phyloP scores from a whole-genome alignment of 225 moss, liverwort and hornwort species.

The Takakia lepidozioides region DNA sequence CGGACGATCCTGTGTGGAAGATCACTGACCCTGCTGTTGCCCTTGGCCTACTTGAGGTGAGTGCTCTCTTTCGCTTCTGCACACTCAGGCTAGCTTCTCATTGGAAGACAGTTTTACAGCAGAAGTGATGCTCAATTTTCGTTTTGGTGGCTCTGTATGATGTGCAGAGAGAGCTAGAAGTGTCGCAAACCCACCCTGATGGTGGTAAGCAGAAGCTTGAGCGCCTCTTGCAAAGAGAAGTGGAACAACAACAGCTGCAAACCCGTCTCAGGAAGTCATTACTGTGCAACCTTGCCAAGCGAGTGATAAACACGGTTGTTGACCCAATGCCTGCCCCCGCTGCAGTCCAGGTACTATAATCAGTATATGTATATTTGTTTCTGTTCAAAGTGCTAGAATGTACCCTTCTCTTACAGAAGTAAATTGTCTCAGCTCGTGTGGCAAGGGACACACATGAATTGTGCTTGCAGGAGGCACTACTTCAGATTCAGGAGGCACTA shows the following conservation, averaged over 20 bases:
- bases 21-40: conserved; percentile 74
- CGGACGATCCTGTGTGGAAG: conserved; percentile 68
- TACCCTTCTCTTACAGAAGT: neutral
- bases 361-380: neutral
- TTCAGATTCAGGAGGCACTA: too few relatives aligned
- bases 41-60: conserved; percentile 86
- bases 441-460: neutral
- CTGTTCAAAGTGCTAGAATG: neutral
- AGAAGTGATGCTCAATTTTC: too few relatives aligned
- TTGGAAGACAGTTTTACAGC: too few relatives aligned
- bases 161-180: conserved; percentile 39
- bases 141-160: neutral
- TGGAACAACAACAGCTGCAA: conserved; percentile 37
- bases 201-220: conserved; percentile 45
- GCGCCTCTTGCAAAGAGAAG: conserved; percentile 46
- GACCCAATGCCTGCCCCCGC: conserved; percentile 3
- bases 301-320: neutral
- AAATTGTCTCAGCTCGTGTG: neutral
- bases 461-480: neutral
- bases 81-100: neutral
- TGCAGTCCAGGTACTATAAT: conserved; percentile 16
- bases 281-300: conserved; percentile 15
- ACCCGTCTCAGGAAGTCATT: conserved; percentile 26
- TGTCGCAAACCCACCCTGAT: conserved; percentile 30
- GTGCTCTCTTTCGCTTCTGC: neutral